Evolutionary conservation across 1,284 basidiomycete genomes (phyloP), one percentile per base, ranked within the genome.

Genomic region (Tilletia indica): DNA sequence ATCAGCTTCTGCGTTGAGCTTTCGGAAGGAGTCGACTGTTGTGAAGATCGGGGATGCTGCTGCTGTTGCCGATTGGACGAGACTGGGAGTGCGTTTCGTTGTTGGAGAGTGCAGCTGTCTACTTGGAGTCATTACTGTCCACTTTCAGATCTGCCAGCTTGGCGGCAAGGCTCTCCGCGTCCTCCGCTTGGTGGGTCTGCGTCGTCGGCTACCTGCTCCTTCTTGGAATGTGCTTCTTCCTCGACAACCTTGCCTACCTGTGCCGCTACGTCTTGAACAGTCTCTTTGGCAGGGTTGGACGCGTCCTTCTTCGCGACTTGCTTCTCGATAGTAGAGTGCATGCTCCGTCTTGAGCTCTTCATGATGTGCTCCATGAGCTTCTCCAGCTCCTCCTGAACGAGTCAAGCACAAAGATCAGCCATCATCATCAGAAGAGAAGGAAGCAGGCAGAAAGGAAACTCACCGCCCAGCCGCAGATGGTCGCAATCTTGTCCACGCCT

Each of bases 381-480:
- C 12, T 63, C 36, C 12, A 70, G 64, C 31, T 70, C 69, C 9
- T 70, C 69, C 69, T 70, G 25, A 31, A 31, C 25, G 25, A 31
- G 25, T 31, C 25, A 31, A 31, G 25, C 2, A 31, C n/a, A 31
- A 0, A 31, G 25, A 31, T 31, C 25, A 31, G 25, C 25, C 25
- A 31, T 31, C 25, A 31, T 31, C 25, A 68, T 4, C 3, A 48
- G 31, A 11, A 66, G 34, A 21, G 34, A 0, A 34, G 36, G 36
- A 5, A 39, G 14, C 1, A n/a, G 2, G 56, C 5, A 19, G n/a
- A 58, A 31, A 58, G 56, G 5, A 6, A 6, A 42, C 61, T 64
- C 61, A 70, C 68, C 69, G 80, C 68, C 80, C 80, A 82, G 1
- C 79, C 80, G 12, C 80, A 75, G 5, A 75, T 61, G 21, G 63